phyloP scores from a whole-genome alignment of 768 basidiomycete genomes.

The Botryobasidium botryosum region DNA sequence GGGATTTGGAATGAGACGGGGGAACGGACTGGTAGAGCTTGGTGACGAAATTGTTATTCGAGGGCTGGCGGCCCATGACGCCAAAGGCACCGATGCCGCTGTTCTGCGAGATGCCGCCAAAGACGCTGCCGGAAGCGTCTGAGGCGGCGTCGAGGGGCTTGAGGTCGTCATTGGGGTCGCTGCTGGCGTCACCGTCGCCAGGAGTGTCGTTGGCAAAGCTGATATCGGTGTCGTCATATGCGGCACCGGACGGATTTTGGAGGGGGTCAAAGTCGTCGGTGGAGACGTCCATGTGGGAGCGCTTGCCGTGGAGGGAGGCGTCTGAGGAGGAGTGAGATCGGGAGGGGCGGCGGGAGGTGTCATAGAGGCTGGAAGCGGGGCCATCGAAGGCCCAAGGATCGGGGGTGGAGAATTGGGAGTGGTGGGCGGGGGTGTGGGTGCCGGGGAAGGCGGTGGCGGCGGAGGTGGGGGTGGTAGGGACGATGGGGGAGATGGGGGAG shows the following conservation, averaged over 20 bases:
- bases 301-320: slow-evolving; percentile 46
- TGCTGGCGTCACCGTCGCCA: slow-evolving; percentile 20
- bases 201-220: slow-evolving; percentile 28
- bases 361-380: too few relatives aligned
- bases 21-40: not conserved
- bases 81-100: slow-evolving; percentile 21
- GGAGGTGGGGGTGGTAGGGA: too few relatives aligned
- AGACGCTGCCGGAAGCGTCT: slow-evolving; percentile 8
- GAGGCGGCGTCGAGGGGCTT: slow-evolving; percentile 19
- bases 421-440: slow-evolving; percentile 29
- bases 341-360: slow-evolving; percentile 26
- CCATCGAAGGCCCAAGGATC: too few relatives aligned
- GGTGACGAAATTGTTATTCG: not conserved
- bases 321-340: slow-evolving; percentile 29
- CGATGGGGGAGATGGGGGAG: too few relatives aligned
- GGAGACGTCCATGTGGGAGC: slow-evolving; percentile 31
- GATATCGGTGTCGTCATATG: slow-evolving; percentile 47
- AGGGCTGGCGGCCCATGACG: slow-evolving; percentile 25
- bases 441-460: slow-evolving; percentile 27
- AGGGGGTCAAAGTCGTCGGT: slow-evolving; percentile 20
- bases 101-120: slow-evolving; percentile 13
- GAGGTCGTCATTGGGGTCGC: slow-evolving; percentile 16
- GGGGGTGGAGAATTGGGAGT: too few relatives aligned
- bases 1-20: slow-evolving; percentile 6
- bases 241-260: slow-evolving; percentile 23